Conservation (phyloP, 139 green algal genomes). For the Ettlia oleoabundans region DNA sequence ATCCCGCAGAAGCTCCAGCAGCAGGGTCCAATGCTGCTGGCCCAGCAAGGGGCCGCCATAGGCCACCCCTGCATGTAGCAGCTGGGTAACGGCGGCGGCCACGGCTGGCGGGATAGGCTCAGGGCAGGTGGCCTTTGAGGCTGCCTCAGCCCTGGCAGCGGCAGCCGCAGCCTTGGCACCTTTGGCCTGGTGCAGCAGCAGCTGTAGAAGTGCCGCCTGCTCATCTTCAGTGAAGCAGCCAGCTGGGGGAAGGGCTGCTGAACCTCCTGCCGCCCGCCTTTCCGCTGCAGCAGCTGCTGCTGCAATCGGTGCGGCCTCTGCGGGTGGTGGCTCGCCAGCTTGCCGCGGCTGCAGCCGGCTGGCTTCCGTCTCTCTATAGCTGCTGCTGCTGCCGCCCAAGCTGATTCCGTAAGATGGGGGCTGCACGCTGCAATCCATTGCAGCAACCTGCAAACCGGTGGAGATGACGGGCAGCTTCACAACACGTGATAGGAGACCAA, state of each 20-base stretch:
- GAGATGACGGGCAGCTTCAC: no score
- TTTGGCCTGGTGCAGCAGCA: constrained; percentile 22
- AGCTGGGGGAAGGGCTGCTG: not conserved
- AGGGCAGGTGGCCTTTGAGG: not conserved
- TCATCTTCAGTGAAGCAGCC: constrained; percentile 11
- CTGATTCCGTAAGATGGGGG: constrained; percentile 35
- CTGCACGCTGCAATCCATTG: constrained; percentile 8
- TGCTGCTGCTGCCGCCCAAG: not conserved
- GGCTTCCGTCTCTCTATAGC: constrained; percentile 28
- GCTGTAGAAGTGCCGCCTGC: constrained; percentile 15
- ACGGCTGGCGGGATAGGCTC: not conserved
- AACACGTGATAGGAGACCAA: no score
- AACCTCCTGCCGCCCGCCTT: not conserved
- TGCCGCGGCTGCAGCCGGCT: not conserved
- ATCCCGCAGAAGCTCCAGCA: not conserved
- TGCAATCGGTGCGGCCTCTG: not conserved
- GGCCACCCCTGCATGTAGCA: not conserved
- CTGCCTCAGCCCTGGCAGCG: not conserved
- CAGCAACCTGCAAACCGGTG: no score
- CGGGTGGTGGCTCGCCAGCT: not conserved
- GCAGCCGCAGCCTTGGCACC: not conserved
- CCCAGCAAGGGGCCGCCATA: constrained; percentile 10
- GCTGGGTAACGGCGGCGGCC: not conserved
- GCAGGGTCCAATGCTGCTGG: not conserved
- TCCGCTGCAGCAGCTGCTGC: not conserved